These are phyloP conservation scores for Fusarium begoniae DNA, from an alignment of 2,329 filamentous ascomycete genomes.

Conservation along the genomic window DNA sequence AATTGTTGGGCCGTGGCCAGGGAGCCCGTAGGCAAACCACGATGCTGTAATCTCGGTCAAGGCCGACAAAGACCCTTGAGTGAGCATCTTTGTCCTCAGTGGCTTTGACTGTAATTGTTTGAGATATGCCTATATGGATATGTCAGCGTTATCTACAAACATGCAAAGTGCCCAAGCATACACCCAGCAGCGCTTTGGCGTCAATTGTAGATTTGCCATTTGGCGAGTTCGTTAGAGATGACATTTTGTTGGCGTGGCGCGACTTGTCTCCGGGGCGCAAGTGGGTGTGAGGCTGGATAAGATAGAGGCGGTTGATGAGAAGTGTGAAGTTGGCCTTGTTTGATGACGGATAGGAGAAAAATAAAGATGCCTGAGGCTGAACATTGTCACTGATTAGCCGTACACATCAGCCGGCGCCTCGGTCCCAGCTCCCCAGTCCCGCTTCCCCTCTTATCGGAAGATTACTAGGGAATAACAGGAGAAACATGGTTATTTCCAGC, in stretches of 20 bases:
- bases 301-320: neutral
- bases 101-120: slow-evolving; percentile 17
- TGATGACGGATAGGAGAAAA: slow-evolving; percentile 8
- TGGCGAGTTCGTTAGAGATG: neutral
- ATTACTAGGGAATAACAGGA: neutral
- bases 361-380: slow-evolving; percentile 2
- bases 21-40: slow-evolving; percentile 6
- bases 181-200: slow-evolving; percentile 3
- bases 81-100: slow-evolving; percentile 15
- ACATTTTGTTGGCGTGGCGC: neutral
- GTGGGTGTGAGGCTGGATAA: neutral
- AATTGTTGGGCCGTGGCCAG: slow-evolving; percentile 13
- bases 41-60: slow-evolving; percentile 18
- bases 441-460: neutral
- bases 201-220: neutral
- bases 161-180: neutral
- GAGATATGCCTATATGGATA: slow-evolving; percentile 1
- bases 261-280: neutral
- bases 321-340: neutral
- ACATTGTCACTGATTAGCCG: neutral
- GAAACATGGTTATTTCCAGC: neutral
- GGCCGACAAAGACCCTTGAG: slow-evolving; percentile 5
- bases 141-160: neutral
- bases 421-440: neutral
- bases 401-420: slow-evolving; percentile 14